Evolutionary conservation across 306 rosid genomes (phyloP).

Genomic region (Prunus kanzakura): DNA sequence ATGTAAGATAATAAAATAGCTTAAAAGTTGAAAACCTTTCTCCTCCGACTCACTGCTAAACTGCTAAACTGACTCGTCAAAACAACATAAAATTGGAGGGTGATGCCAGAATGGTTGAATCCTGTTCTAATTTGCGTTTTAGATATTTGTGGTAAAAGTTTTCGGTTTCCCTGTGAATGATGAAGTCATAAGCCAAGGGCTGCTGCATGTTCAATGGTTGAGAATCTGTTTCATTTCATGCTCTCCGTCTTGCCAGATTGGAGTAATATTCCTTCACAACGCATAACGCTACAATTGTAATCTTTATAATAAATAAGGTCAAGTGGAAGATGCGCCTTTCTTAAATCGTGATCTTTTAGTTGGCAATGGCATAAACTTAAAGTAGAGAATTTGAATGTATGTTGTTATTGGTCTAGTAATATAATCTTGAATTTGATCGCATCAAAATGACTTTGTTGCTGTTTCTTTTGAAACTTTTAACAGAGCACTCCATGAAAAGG

Average conservation of each 20-base stretch:
- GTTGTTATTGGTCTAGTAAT: background rate
- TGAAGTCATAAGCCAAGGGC: conserved; percentile 16
- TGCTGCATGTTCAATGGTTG: conserved; percentile 34
- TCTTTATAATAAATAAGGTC: conserved; percentile 11
- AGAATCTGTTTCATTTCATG: conserved; percentile 26
- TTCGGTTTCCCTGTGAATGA: conserved; percentile 11
- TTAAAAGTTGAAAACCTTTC: background rate
- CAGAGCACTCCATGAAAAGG: conserved; percentile 98
- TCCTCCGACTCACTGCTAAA: background rate
- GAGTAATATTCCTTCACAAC: conserved; percentile 31
- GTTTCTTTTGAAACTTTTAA: background rate
- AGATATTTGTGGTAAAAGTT: conserved; percentile 3
- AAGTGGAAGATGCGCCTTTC: conserved; percentile 20
- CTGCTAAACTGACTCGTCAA: background rate
- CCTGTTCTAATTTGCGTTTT: background rate
- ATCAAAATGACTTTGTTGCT: background rate
- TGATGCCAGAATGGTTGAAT: background rate
- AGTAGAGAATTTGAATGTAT: conserved; percentile 4
- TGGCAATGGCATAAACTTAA: conserved; percentile 2
- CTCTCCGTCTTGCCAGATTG: conserved; percentile 24
- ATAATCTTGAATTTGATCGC: background rate
- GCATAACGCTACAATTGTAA: conserved; percentile 5
- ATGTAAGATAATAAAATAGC: background rate
- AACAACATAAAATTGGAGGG: background rate
- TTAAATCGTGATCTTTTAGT: conserved; percentile 18